Evolutionary conservation across 345 rosid genomes (phyloP).

Genomic region (Orychophragmus violaceus): DNA sequence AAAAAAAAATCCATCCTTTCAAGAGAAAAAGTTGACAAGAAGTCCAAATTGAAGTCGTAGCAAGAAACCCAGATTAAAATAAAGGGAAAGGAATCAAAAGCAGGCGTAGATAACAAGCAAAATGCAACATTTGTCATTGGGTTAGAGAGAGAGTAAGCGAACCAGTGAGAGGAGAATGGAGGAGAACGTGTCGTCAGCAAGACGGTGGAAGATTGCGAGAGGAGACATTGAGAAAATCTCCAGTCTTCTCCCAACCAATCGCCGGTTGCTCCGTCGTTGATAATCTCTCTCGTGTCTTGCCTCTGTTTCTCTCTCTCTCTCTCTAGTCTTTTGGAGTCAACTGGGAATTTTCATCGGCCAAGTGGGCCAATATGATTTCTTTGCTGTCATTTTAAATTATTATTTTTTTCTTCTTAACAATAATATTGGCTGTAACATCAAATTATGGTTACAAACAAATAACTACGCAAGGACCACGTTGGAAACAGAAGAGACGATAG

Average conservation of each 20-base stretch:
- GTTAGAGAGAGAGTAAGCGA: not conserved
- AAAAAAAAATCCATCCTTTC: not conserved
- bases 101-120: constrained; percentile 17
- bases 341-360: constrained; percentile 10
- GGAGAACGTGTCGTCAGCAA: constrained; percentile 17
- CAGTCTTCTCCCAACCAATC: constrained; percentile 10
- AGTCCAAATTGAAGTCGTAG: not conserved
- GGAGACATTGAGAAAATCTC: constrained; percentile 28
- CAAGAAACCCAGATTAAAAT: constrained; percentile 18
- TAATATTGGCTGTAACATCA: not conserved
- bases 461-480: not conserved
- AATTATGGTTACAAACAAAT: not conserved
- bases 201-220: constrained; percentile 14
- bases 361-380: not conserved
- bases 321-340: constrained; percentile 21
- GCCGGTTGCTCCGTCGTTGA: constrained; percentile 20
- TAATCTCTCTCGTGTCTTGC: not conserved
- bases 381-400: not conserved
- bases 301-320: not conserved
- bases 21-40: not conserved
- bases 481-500: not conserved
- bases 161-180: constrained; percentile 26
- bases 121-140: constrained; percentile 14
- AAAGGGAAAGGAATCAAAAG: not conserved
- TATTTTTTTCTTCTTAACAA: not conserved